Conservation (phyloP, 345 rosid species). For the Ricinus communis region DNA sequence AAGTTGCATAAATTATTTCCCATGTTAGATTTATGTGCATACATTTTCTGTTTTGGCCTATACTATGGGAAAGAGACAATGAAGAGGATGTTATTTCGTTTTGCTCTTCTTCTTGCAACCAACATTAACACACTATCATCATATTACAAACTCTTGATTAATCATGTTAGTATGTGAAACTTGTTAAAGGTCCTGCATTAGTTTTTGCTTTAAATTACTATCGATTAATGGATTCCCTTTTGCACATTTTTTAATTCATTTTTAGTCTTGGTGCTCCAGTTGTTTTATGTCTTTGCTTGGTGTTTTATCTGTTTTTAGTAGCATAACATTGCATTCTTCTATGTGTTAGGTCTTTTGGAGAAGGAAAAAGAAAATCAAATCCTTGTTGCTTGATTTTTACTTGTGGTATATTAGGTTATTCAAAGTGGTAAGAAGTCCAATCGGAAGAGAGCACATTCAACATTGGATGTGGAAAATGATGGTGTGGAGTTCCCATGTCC, state of each 20-base stretch:
- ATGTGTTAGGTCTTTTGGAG: not conserved
- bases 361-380: not conserved
- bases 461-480: conserved; percentile 43
- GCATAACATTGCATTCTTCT: not conserved
- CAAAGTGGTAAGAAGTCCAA: conserved; percentile 47
- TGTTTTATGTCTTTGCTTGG: not conserved
- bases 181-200: too few species aligned
- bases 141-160: not conserved
- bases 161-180: not conserved
- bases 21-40: not conserved
- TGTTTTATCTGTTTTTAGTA: not conserved
- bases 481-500: conserved; percentile 50
- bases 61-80: not conserved
- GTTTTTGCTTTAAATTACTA: too few species aligned
- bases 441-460: conserved; percentile 40
- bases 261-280: too few species aligned
- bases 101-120: not conserved
- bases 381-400: not conserved
- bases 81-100: not conserved
- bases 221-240: not conserved
- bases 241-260: not conserved
- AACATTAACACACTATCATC: not conserved
- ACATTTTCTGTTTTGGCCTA: not conserved
- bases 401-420: conserved; percentile 49
- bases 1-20: not conserved